Conservation (phyloP, 495 filamentous ascomycete genomes). For the Podospora pseudopauciseta region DNA sequence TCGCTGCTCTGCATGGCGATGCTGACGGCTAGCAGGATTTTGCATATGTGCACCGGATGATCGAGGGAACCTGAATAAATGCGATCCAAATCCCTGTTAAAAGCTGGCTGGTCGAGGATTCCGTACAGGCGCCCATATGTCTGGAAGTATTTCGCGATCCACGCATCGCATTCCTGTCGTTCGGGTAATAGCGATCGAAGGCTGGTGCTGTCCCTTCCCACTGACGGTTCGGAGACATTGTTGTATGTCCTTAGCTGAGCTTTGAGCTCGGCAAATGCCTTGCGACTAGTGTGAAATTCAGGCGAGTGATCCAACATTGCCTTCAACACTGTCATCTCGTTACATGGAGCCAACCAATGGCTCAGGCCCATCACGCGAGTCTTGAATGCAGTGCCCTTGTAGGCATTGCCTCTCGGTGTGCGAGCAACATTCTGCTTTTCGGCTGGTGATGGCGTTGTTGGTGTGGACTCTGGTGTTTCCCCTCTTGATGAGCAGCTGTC, state of each 20-base stretch:
- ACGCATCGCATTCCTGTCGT: slow-evolving; percentile 14
- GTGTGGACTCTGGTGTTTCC: slow-evolving; percentile 13
- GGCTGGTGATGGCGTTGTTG: not conserved
- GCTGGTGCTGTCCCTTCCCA: not conserved
- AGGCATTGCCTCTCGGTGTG: not conserved
- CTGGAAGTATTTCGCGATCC: slow-evolving; percentile 16
- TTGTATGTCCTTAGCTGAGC: slow-evolving; percentile 11
- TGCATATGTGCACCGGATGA: slow-evolving; percentile 17
- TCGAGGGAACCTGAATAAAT: slow-evolving; percentile 16
- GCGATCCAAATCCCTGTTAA: slow-evolving; percentile 11
- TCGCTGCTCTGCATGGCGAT: slow-evolving; percentile 25
- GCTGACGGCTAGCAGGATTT: slow-evolving; percentile 16
- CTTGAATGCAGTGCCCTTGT: slow-evolving; percentile 16
- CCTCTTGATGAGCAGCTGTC: slow-evolving; percentile 17
- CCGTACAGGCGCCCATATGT: slow-evolving; percentile 23
- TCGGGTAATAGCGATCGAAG: slow-evolving; percentile 20
- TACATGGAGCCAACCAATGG: slow-evolving; percentile 25
- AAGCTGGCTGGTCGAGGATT: slow-evolving; percentile 17
- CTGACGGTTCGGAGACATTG: not conserved
- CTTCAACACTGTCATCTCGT: slow-evolving; percentile 21
- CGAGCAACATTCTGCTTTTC: not conserved
- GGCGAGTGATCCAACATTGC: slow-evolving; percentile 21
- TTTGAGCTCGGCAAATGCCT: slow-evolving; percentile 23
- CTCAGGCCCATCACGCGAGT: slow-evolving; percentile 25
- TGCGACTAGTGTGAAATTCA: slow-evolving; percentile 19